These are phyloP conservation scores for Cytospora piceae DNA, from an alignment of 2,329 filamentous ascomycete species.

Conservation along the genomic window DNA sequence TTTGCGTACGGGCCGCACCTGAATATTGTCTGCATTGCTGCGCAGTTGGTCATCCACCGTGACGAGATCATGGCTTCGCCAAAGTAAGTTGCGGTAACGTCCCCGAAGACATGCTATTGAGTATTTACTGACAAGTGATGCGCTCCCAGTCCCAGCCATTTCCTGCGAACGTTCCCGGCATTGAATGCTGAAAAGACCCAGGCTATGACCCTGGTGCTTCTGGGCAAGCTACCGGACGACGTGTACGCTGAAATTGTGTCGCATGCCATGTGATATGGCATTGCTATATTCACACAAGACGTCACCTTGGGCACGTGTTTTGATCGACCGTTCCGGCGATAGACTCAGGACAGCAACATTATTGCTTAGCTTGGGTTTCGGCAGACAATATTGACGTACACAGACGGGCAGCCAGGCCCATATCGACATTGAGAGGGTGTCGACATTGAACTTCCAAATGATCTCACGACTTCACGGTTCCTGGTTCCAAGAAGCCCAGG, in stretches of 20 bases:
- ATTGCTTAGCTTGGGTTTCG: not conserved
- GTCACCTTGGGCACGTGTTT: not conserved
- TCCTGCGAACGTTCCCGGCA: slow-evolving; percentile 84
- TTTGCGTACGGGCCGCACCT: slow-evolving; percentile 95
- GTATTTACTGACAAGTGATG: slow-evolving; percentile 1
- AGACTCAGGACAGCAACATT: not conserved
- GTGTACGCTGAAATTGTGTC: slow-evolving; percentile 87
- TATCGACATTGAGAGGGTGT: not conserved
- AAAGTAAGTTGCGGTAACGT: slow-evolving; percentile 62
- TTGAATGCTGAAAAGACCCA: slow-evolving; percentile 85
- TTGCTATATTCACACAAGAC: not conserved
- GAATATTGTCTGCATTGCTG: slow-evolving; percentile 95
- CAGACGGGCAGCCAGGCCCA: not conserved
- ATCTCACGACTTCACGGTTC: not conserved
- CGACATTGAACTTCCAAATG: not conserved
- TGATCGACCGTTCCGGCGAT: not conserved
- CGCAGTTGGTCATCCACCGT: slow-evolving; percentile 86
- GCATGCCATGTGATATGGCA: slow-evolving; percentile 71
- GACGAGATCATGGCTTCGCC: slow-evolving; percentile 81
- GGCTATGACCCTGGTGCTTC: slow-evolving; percentile 80
- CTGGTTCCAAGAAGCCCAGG: not conserved
- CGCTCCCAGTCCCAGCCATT: slow-evolving; percentile 77
- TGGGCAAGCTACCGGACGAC: slow-evolving; percentile 87
- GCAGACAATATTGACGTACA: not conserved
- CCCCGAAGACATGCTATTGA: slow-evolving; percentile 4